phyloP scores from a whole-genome alignment of 495 filamentous ascomycete genomes.

The Talaromyces thailandensis region DNA sequence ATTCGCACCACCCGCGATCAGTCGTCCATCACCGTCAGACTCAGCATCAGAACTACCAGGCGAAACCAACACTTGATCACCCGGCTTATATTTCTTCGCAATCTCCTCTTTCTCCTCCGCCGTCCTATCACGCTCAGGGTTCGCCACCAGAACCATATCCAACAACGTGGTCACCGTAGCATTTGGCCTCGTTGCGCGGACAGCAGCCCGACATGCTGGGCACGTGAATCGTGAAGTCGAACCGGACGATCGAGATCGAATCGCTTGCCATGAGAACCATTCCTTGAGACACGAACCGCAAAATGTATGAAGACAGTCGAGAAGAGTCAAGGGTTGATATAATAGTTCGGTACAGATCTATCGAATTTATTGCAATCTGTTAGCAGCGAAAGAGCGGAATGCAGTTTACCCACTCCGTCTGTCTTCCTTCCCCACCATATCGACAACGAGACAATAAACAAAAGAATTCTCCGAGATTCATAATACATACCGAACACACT shows the following conservation, averaged over 20 bases:
- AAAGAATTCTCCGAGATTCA: background rate
- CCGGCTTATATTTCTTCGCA: slow-evolving; percentile 59
- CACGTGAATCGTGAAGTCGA: slow-evolving; percentile 63
- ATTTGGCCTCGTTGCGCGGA: slow-evolving; percentile 76
- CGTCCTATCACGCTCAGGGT: slow-evolving; percentile 60
- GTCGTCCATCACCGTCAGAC: slow-evolving; percentile 52
- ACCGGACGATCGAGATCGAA: slow-evolving; percentile 33
- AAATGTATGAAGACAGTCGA: slow-evolving; percentile 96
- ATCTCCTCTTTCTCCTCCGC: slow-evolving; percentile 64
- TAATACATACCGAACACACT: slow-evolving; percentile 71
- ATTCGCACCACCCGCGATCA: slow-evolving; percentile 61
- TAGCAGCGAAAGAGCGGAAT: background rate
- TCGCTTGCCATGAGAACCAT: slow-evolving; percentile 71
- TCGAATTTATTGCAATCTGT: background rate
- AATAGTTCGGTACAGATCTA: slow-evolving; percentile 96
- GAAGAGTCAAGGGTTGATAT: slow-evolving; percentile 88
- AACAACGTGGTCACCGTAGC: slow-evolving; percentile 74
- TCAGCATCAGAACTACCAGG: slow-evolving; percentile 8
- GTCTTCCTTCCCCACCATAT: slow-evolving; percentile 5
- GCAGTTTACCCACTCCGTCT: background rate
- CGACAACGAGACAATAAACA: background rate
- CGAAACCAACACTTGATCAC: slow-evolving; percentile 54
- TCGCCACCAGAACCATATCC: slow-evolving; percentile 57
- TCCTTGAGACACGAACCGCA: slow-evolving; percentile 90
- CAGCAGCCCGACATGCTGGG: slow-evolving; percentile 79